Base-by-base conservation (phyloP, 805 yeast genomes). In the Candida nanaspora region DNA sequence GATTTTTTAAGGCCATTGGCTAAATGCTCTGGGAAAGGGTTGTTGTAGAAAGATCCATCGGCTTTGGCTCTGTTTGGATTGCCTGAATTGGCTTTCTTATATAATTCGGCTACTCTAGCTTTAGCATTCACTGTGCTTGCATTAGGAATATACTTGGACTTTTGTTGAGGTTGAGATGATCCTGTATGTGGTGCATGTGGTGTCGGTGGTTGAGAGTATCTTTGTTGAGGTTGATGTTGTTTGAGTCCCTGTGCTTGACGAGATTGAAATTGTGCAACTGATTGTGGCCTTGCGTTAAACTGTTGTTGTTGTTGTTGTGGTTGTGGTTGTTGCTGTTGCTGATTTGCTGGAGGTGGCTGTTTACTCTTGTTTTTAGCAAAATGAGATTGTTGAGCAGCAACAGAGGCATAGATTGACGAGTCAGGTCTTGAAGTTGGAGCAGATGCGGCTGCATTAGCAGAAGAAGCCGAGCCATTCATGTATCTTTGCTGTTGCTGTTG, bases 21-120 rank as follows among this genome's bases (percentile, higher is more conserved):
- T n/a, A 46, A 10, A 31, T 53, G 66, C 29, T 65, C 63, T 27
- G 66, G 63, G 35, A 68, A 66, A 20, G 68, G 70, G 39, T 59
- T 58, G 20, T 46, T 31, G 39, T 42, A 43, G 47, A 42, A 41
- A n/a, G 37, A 25, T n/a, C 30, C 30, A 25, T 34, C 23, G 41
- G 48, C 43, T 39, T 43, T 26, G 20, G 49, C 42, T 4, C 15
- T 18, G 10, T 6, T 8, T 10, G 19, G 19, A 3, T 25, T 23
- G 23, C 45, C 46, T 44, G 38, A 45, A 33, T 63, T 61, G 41
- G 81, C 79, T 50, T 65, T 65, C 30, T 76, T 75, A 52, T 73
- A 78, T 25, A 74, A 54, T 33, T 74, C 76, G 1, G 78, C 80
- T 9, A 82, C 82, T 25, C 66, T 49, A 3, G 56, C 56, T 37